Percentiles rank a stretch among this genome's conserved stretches.
Conservation (phyloP, 2,329 filamentous ascomycete genomes). For the Colletotrichum filicis region DNA sequence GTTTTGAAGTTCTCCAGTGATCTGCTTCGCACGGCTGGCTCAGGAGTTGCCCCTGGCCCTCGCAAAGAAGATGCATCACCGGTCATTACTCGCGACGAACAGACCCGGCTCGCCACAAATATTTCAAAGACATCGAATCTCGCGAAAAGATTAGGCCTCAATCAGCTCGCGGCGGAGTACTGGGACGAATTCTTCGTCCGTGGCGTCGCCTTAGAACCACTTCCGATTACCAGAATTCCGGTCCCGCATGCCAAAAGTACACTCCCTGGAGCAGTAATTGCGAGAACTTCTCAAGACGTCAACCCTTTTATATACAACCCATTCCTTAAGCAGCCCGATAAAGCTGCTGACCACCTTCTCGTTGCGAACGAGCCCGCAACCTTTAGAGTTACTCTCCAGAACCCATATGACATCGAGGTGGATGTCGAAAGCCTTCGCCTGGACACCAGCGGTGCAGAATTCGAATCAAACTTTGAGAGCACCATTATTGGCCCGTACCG, state of each 20-base stretch:
- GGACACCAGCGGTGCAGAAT: conserved; percentile 77
- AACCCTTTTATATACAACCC: conserved; percentile 97
- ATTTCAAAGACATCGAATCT: conserved; percentile 85
- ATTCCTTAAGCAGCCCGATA: conserved; percentile 76
- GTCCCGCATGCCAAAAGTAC: conserved; percentile 72
- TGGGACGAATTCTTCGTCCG: conserved; percentile 97
- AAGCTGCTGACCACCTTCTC: conserved; percentile 74
- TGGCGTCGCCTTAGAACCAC: conserved; percentile 75
- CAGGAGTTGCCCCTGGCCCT: conserved; percentile 78
- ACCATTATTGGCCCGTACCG: conserved; percentile 83
- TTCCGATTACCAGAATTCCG: conserved; percentile 68
- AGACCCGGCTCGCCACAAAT: conserved; percentile 84
- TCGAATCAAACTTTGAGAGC: conserved; percentile 73
- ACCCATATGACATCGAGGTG: conserved; percentile 92
- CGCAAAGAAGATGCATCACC: conserved; percentile 77
- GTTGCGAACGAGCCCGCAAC: conserved; percentile 82
- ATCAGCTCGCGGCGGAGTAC: conserved; percentile 81
- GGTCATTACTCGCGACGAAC: conserved; percentile 82
- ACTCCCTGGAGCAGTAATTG: conserved; percentile 60
- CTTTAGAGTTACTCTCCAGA: conserved; percentile 88
- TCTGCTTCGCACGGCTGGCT: conserved; percentile 83
- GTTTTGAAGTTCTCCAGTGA: conserved; percentile 90
- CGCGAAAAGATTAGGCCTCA: conserved; percentile 79
- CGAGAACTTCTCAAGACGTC: conserved; percentile 67
- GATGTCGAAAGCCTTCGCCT: conserved; percentile 86